A percentile compares a stretch with the other conserved stretches of the same genome.
Conservation (phyloP, 768 basidiomycete genomes). For the Pulveroboletus frians region DNA sequence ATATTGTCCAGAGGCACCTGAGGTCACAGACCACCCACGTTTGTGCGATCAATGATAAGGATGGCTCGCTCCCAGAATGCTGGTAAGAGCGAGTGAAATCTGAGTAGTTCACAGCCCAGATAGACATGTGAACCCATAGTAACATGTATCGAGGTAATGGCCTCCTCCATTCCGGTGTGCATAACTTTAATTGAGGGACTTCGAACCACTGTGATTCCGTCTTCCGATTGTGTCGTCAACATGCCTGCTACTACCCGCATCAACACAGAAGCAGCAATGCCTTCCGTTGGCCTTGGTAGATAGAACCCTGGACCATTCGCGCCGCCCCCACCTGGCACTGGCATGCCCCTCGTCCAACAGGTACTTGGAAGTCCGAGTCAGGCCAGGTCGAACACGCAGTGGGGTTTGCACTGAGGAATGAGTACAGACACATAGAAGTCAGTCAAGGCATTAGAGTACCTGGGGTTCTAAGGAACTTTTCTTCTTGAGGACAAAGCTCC, state of each 20-base stretch:
- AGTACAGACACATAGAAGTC: constrained; percentile 77
- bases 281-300: constrained; percentile 63
- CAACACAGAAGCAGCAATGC: constrained; percentile 76
- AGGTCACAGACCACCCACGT: too few species aligned
- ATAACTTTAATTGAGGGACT: background rate
- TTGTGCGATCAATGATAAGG: too few species aligned
- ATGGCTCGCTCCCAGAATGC: constrained; percentile 40
- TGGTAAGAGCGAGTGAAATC: constrained; percentile 12
- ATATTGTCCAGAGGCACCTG: too few species aligned
- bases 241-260: constrained; percentile 55
- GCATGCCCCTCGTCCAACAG: constrained; percentile 27
- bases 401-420: constrained; percentile 62
- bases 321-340: background rate
- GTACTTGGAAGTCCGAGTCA: constrained; percentile 75
- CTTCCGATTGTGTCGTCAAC: background rate
- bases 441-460: constrained; percentile 71
- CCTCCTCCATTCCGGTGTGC: background rate
- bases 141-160: background rate
- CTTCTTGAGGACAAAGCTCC: constrained; percentile 74
- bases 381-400: constrained; percentile 73
- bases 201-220: background rate
- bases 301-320: background rate
- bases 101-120: background rate
- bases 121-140: background rate
- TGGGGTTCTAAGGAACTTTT: constrained; percentile 75